A percentile compares a stretch with the other conserved stretches of the same genome.
These are phyloP conservation scores for Myriosclerotinia scirpicola DNA, from an alignment of 2,329 filamentous ascomycete genomes.

Conservation along the genomic window DNA sequence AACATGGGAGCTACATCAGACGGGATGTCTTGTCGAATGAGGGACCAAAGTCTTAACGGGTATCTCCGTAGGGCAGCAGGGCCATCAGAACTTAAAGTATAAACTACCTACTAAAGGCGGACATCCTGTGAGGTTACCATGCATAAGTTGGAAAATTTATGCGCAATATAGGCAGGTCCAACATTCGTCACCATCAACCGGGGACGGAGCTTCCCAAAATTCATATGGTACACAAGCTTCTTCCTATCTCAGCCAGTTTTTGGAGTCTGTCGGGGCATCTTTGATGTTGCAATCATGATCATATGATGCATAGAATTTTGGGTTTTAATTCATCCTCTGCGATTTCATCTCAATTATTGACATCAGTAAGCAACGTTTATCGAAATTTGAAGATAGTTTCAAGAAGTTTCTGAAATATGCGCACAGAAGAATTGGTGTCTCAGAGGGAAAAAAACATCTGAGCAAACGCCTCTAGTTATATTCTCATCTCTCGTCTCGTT, in stretches of 20 bases:
- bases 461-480: conserved; percentile 5
- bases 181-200: neutral
- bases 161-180: neutral
- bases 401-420: conserved; percentile 2
- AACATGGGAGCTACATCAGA: neutral
- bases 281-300: neutral
- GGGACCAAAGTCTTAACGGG: no score
- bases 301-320: neutral
- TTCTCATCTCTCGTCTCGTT: neutral
- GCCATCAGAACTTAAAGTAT: neutral
- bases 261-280: neutral
- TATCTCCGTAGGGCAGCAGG: neutral
- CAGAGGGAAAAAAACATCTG: neutral
- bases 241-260: neutral
- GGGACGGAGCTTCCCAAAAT: neutral
- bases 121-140: neutral
- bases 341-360: conserved; percentile 5
- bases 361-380: conserved; percentile 10
- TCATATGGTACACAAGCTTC: neutral
- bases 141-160: neutral
- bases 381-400: neutral
- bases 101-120: conserved; percentile 1
- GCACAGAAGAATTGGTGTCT: conserved; percentile 16
- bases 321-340: neutral
- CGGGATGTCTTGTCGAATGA: no score